Evolutionary conservation across 1,284 basidiomycete genomes (phyloP), one percentile per base, ranked within the genome.

Genomic region (Apiotrichum domesticum): DNA sequence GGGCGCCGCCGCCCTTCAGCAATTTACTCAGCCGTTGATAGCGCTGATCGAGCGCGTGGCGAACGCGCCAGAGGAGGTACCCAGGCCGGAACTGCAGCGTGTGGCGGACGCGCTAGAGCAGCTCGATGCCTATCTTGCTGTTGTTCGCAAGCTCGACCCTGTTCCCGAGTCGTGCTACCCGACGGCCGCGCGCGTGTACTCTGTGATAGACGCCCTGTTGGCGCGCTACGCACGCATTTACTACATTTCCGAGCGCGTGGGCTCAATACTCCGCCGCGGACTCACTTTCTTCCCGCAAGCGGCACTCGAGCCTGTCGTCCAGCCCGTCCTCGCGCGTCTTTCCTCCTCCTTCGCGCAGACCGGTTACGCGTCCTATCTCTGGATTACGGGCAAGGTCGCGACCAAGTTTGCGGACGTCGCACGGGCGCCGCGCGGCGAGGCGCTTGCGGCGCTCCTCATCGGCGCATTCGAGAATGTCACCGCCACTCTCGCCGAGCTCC

Each of bases 331-430:
- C 47, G 80, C 82, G 14, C 82, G 90, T 51, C 86, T 98, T 84
- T 82, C 86, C 1, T 67, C 81, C 4, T 82, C 83, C 11, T 98
- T 98, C 68, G 87, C 91, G 63, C 76, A 80, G 14, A 90, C 90
- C 0, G 90, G 89, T 0, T 86, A 86, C 67, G 84, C 94, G 1
- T 87, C 89, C 64, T 98, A 92, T 75, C 76, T 98, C 11, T 99
- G 96, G 96, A 92, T 98, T 62, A 85, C 86, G 14, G 88, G 91
- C 49, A 96, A 96, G 74, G 78, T 88, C 29, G 81, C 91, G 11
- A 79, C 80, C 39, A 81, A 83, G 62, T 94, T 89, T 71, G 88
- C 87, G 39, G 79, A 84, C 55, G 81, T 57, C 2, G 66, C 66
- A 8, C 60, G 53, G 64, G 64, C 58, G 40, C 71, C 89, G 32